Conservation (phyloP, 139 green algal genomes). For the Chlorella sp. region DNA sequence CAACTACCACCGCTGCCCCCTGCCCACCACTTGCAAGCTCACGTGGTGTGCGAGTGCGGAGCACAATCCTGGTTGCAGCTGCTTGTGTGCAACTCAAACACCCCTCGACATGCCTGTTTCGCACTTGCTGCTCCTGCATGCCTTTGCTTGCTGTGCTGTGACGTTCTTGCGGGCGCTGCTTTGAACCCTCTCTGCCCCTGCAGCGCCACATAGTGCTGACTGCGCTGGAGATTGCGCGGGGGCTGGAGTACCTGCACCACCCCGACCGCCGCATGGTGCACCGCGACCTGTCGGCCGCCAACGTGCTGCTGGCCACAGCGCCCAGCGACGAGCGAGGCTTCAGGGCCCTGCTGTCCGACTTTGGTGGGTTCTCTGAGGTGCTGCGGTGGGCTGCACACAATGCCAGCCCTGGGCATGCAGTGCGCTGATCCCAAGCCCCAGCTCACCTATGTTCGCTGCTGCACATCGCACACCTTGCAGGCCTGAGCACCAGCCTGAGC, state of each 20-base stretch:
- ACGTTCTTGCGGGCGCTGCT: no score
- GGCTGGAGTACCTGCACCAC: slow-evolving; percentile 36
- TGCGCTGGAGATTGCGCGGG: slow-evolving; percentile 31
- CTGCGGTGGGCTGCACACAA: background rate
- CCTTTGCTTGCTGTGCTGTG: background rate
- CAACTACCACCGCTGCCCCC: no score
- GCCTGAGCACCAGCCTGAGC: slow-evolving; percentile 2
- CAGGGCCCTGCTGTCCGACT: slow-evolving; percentile 38
- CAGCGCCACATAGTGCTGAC: slow-evolving; percentile 25
- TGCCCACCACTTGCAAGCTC: no score
- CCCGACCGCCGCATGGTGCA: slow-evolving; percentile 31
- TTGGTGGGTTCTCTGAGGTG: background rate
- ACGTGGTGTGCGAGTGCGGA: no score
- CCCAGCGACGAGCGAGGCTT: slow-evolving; percentile 30
- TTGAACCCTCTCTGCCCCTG: background rate
- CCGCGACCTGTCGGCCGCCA: slow-evolving; percentile 37
- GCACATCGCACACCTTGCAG: no score
- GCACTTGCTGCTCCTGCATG: background rate
- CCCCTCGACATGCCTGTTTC: no score
- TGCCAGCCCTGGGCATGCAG: no score
- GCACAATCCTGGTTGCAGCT: background rate
- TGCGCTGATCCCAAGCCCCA: no score
- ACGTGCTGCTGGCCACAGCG: slow-evolving; percentile 35
- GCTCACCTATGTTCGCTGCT: no score
- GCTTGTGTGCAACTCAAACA: background rate